Conservation (phyloP, 1,139 yeast genomes). For the Pichia cactophila region DNA sequence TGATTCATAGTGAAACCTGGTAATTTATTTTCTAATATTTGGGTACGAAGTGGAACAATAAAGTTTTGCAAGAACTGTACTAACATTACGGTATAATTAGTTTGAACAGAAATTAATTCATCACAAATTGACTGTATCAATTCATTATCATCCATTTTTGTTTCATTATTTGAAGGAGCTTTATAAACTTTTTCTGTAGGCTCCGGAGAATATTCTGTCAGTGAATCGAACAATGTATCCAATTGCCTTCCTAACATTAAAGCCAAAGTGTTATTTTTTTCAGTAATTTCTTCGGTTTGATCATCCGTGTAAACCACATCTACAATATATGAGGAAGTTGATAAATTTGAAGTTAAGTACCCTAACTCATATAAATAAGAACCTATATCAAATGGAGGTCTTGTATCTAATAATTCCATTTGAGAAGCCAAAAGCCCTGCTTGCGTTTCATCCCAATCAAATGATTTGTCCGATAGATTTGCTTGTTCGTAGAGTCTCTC, state of each 20-base stretch:
- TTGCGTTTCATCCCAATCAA: conserved; percentile 66
- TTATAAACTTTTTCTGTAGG: conserved; percentile 61
- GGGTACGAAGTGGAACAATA: conserved; percentile 69
- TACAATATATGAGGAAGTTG: conserved; percentile 46
- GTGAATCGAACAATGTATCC: conserved; percentile 82
- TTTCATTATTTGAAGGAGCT: conserved; percentile 33
- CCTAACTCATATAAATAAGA: conserved; percentile 46
- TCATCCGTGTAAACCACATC: conserved; percentile 69
- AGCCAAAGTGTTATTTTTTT: conserved; percentile 66
- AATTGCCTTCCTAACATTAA: conserved; percentile 73
- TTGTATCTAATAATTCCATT: conserved; percentile 44
- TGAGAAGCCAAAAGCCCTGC: conserved; percentile 68
- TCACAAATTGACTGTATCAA: conserved; percentile 43
- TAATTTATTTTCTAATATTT: conserved; percentile 50
- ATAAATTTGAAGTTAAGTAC: conserved; percentile 34
- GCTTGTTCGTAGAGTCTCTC: conserved; percentile 21
- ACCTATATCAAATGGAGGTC: conserved; percentile 54
- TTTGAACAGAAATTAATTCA: conserved; percentile 65
- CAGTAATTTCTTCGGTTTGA: conserved; percentile 35
- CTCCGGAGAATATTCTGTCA: conserved; percentile 88
- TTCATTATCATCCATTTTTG: conserved; percentile 27
- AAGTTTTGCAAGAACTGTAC: conserved; percentile 72
- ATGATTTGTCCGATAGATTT: conserved; percentile 22
- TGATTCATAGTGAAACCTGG: conserved; percentile 46
- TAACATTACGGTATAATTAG: conserved; percentile 62